Percentiles rank a stretch among this genome's conserved stretches.
phyloP scores from a whole-genome alignment of 2,329 filamentous ascomycete species.

The Trichoderma sp. region DNA sequence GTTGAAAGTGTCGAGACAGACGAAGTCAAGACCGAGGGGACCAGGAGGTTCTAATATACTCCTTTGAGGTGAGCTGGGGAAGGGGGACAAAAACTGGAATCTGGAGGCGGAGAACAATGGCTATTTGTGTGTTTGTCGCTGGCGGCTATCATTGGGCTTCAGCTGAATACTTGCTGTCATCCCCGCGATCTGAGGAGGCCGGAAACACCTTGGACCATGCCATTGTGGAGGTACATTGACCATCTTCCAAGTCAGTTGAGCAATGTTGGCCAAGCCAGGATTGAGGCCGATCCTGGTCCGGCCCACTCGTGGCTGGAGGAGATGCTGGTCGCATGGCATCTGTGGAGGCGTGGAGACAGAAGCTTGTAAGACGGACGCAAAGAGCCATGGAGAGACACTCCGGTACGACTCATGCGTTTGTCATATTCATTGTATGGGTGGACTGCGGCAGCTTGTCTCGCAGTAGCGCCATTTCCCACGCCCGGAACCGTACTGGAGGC shows the following conservation, averaged over 20 bases:
- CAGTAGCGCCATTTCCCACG: not conserved
- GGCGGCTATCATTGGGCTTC: conserved; percentile 10
- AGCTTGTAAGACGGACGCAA: not conserved
- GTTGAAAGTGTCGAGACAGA: conserved; percentile 6
- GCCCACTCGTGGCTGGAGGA: conserved; percentile 6
- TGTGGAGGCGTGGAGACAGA: conserved; percentile 8
- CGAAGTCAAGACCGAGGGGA: conserved; percentile 18
- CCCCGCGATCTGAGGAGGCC: not conserved
- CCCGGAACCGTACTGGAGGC: not conserved
- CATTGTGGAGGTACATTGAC: not conserved
- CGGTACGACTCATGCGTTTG: conserved; percentile 5
- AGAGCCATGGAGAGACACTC: not conserved
- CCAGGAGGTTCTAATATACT: conserved; percentile 15
- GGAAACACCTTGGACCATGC: not conserved
- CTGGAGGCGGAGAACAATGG: conserved; percentile 20
- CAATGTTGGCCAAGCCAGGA: not conserved
- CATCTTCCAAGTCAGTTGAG: not conserved
- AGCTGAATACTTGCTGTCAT: not conserved
- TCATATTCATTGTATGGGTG: not conserved
- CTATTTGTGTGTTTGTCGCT: conserved; percentile 18
- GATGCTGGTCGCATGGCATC: not conserved
- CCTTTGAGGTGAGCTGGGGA: conserved; percentile 9
- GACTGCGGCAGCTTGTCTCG: not conserved
- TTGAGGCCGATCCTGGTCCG: not conserved
- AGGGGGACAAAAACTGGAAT: conserved; percentile 13